Evolutionary conservation across 208 protist species (phyloP), one percentile per base, ranked within the genome.

Genomic region (Crithidia sp.): DNA sequence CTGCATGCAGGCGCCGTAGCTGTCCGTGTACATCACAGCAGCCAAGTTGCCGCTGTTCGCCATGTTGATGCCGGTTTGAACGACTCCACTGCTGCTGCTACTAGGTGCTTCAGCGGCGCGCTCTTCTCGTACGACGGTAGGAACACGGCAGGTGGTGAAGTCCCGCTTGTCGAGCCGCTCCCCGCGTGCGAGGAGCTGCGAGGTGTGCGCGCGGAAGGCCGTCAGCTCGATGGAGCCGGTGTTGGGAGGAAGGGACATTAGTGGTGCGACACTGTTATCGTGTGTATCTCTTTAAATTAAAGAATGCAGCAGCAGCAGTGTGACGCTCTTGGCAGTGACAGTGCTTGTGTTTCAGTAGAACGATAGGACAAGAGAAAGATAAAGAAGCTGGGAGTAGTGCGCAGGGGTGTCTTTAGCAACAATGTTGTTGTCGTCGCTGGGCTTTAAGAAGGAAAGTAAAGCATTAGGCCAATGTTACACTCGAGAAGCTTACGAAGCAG

Each of bases 231-330:
- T 83, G 3, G 88, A 77, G 64, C 87, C 88, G 12, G 91, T 96
- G 71, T 88, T 85, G 16, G 89, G 89, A 62, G 87, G 83, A 17
- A 96, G 79, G 12, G 88, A 93, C 91, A 96, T 95, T 8, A 47
- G 61, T 43, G 43, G 16, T 59, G 49, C 8, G 13, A 55, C 14
- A 5, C 14, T 9, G 50, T 55, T 2, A n/a, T n/a, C n/a, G 28
- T 28, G 28, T 28, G 28, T 28, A 1, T 28, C 28, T 28, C 28
- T 28, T 28, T 28, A 28, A 1, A 28, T 28, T 1, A 28, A 1
- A 28, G 28, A 28, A 28, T 28, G 28, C 28, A 28, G 28, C 28
- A 28, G 28, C 28, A 28, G 28, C 28, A 28, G 28, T 28, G 28
- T 28, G 28, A 28, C 28, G 28, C 28, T 28, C 28, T 28, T 28